phyloP scores from a whole-genome alignment of 352 stramenopile genomes.

The Blastocystis sp. region DNA sequence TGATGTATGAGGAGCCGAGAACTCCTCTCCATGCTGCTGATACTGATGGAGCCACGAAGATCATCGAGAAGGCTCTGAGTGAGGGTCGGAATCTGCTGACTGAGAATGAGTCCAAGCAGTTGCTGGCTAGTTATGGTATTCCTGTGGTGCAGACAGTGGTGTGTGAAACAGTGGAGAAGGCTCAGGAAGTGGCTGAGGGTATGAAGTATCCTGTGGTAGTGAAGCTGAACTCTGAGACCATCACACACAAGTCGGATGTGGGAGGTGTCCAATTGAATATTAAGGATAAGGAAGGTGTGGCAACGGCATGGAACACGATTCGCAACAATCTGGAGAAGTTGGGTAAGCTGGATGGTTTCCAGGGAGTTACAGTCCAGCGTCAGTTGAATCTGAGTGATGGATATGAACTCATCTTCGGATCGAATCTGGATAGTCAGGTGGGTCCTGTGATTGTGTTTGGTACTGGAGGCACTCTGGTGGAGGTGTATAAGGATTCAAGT shows the following conservation, averaged over 20 bases:
- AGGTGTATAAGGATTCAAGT: slow-evolving; percentile 66
- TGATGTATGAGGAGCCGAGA: slow-evolving; percentile 27
- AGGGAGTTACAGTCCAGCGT: slow-evolving; percentile 65
- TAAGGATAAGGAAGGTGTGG: slow-evolving; percentile 17
- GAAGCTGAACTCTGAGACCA: slow-evolving; percentile 64
- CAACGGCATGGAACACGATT: slow-evolving; percentile 51
- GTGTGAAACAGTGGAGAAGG: slow-evolving; percentile 56
- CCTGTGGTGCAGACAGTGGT: slow-evolving; percentile 54
- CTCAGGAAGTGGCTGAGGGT: slow-evolving; percentile 3
- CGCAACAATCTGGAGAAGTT: slow-evolving; percentile 64
- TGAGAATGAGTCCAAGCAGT: slow-evolving; percentile 57
- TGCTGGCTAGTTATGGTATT: slow-evolving; percentile 57
- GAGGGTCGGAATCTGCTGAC: slow-evolving; percentile 37
- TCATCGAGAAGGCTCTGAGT: slow-evolving; percentile 26
- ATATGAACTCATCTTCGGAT: slow-evolving; percentile 60
- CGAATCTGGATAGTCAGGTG: slow-evolving; percentile 60
- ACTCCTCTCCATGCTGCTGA: slow-evolving; percentile 27
- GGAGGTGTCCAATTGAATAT: slow-evolving; percentile 58
- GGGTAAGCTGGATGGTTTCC: slow-evolving; percentile 59
- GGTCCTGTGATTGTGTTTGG: slow-evolving; percentile 68
- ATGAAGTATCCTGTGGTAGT: slow-evolving; percentile 65
- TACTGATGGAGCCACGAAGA: neutral
- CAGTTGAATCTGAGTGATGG: slow-evolving; percentile 62
- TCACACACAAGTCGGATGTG: slow-evolving; percentile 66
- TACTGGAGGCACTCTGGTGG: slow-evolving; percentile 64